Evolutionary conservation across 2,329 filamentous ascomycete species (phyloP), one percentile per base, ranked within the genome.

Genomic region (Colletotrichum orchidophilum): DNA sequence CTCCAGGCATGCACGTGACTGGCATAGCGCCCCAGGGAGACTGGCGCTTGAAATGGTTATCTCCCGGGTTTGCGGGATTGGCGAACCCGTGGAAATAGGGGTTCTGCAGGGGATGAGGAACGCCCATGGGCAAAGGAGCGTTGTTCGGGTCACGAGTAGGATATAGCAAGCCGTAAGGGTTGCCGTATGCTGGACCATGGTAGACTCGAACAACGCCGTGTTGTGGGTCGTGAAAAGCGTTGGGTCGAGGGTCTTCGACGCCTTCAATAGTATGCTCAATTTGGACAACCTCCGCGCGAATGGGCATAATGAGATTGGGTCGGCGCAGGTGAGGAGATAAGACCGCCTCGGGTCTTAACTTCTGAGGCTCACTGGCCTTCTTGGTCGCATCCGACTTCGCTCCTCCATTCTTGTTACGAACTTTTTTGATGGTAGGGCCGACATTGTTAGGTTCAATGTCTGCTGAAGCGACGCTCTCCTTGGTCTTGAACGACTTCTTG

Each of bases 191-290:
- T 3, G 85, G 84, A 0, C 88, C 88, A 73, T 91, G 86, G 73
- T 91, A 91, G 29, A 90, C 84, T 15, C 88, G 86, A 60, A 89
- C 81, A 24, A 88, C 78, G 35, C 87, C 85, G 72, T 84, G 82
- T 55, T 83, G 81, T n/a, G 81, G 76, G 74, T 91, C 88, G 74
- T 86, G 87, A 75, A 88, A 91, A 52, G 89, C 87, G 74, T 91
- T 91, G 13, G 88, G 89, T 2, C 83, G 82, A 9, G 88, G 88
- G 72, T 90, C 88, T 53, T 84, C 80, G 3, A 81, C 80, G 1
- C 78, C 80, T 74, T 90, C 88, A 24, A 90, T 79, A 2, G 88
- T 82, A 71, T 89, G 86, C 75, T 91, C 88, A 1, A 88, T 83
- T 63, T 88, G 84, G 39, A 90, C 77, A 21, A 88, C 83, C 58